These are phyloP conservation scores for Eimeria tenella DNA, from an alignment of 169 alveolate genomes.

Conservation along the genomic window DNA sequence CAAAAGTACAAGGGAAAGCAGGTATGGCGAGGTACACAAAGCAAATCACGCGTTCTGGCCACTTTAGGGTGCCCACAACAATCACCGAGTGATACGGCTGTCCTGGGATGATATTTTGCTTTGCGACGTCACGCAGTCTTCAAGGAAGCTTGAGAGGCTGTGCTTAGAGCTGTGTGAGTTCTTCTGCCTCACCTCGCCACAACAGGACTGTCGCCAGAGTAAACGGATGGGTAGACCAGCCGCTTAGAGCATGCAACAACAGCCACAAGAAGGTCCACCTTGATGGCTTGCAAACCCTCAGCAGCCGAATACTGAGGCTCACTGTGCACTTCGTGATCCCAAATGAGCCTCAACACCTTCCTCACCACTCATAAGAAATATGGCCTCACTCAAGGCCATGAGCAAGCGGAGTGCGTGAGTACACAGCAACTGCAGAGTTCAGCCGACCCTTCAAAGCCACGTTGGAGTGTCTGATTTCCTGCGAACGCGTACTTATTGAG, in stretches of 20 bases:
- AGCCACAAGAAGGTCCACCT: no score
- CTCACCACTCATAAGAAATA: neutral
- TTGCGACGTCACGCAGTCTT: neutral
- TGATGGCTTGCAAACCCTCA: no score
- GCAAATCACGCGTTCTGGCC: neutral
- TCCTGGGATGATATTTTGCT: neutral
- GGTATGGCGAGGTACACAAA: neutral
- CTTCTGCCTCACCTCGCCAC: neutral
- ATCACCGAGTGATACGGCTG: neutral
- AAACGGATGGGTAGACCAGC: no score
- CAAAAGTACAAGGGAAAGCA: neutral
- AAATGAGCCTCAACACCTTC: neutral
- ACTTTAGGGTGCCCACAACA: neutral
- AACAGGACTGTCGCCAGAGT: no score
- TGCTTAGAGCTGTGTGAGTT: neutral
- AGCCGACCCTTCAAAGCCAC: no score
- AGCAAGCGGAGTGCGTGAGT: conserved; percentile 53
- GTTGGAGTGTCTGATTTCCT: no score
- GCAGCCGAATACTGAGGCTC: neutral
- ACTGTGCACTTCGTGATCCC: neutral
- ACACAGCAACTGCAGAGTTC: no score
- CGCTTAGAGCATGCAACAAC: no score
- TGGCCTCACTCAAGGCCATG: conserved; percentile 52
- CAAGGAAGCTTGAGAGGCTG: neutral
- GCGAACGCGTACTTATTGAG: no score